Percentiles rank a stretch among this genome's conserved stretches.
phyloP scores from a whole-genome alignment of 2,329 filamentous ascomycete genomes.

The Fusarium pseudocircinatum region DNA sequence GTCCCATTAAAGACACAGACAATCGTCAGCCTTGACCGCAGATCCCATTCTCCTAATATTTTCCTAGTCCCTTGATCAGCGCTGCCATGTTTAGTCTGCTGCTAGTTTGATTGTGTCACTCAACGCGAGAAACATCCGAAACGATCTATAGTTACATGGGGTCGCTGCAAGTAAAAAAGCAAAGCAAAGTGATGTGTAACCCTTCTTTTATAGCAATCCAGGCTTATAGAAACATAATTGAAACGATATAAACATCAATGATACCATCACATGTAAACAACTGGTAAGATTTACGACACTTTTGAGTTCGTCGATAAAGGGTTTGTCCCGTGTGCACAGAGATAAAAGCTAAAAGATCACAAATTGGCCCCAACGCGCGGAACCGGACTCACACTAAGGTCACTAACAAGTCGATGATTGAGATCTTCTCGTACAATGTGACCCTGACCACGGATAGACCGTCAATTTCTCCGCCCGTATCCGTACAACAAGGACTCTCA shows the following conservation, averaged over 20 bases:
- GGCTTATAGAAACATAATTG: not conserved
- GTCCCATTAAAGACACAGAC: not conserved
- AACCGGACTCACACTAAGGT: not conserved
- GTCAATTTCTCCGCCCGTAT: not conserved
- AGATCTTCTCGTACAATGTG: constrained; percentile 16
- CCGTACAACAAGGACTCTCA: not conserved
- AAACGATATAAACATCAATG: not conserved
- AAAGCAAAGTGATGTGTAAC: not conserved
- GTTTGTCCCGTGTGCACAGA: not conserved
- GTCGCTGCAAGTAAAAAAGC: not conserved
- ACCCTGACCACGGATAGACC: not conserved
- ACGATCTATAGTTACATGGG: not conserved
- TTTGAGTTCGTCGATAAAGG: not conserved
- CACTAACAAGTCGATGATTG: constrained; percentile 15
- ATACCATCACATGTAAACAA: not conserved
- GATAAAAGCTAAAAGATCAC: not conserved
- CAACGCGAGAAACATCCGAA: not conserved
- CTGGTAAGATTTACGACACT: too few species aligned
- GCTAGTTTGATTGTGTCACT: not conserved
- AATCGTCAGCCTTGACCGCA: not conserved
- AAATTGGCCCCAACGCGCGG: not conserved
- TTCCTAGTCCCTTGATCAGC: constrained; percentile 22
- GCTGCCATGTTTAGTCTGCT: constrained; percentile 5
- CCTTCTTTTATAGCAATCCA: not conserved
- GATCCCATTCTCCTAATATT: not conserved